Evolutionary conservation across 164 flowering plant species (phyloP), one percentile per base, ranked within the genome.

Genomic region (Piper longum): DNA sequence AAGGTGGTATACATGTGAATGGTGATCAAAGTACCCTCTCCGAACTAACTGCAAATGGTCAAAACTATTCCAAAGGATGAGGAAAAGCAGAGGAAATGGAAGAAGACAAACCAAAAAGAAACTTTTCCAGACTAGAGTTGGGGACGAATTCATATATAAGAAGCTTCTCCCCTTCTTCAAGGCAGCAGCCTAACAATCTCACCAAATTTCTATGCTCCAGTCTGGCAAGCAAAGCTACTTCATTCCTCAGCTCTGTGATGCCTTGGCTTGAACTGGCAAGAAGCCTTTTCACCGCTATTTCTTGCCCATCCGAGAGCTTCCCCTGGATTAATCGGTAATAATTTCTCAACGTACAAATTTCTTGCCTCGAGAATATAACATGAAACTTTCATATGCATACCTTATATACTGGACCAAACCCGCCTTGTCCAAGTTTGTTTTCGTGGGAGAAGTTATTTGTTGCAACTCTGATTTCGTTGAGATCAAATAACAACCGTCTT

Each of bases 341-440:
- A 44, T 17, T 8, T 56, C 17, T 26, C 7, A 40, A 26, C 42
- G 7, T 7, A n/a, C 8, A n/a, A 56, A 56, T 16, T 16, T 16
- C 7, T 19, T 16, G 16, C 26, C 2, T 3, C 2, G 16, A 1
- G 58, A 56, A n/a, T 56, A 19, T 7, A 17, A 17, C 16, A 16
- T 8, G 17, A 5, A 19, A 3, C 18, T 26, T 26, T 26, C 36
- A 26, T 26, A 26, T 26, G n/a, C 2, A 19, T 65, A 80, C 81
- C 83, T 72, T 73, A 66, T 73, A 80, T 39, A 80, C 83, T 4
- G 78, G 63, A 3, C 83, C 83, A 48, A 80, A 78, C 1, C 83
- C 81, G 4, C 83, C 83, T 71, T 74, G 63, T 40, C 83, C 83
- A n/a, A 80, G 75, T 62, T 59, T 74, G 61, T 78, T 74, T 18